These are phyloP conservation scores for Rhodotorula paludigena DNA, from an alignment of 768 basidiomycete genomes.

Conservation along the genomic window DNA sequence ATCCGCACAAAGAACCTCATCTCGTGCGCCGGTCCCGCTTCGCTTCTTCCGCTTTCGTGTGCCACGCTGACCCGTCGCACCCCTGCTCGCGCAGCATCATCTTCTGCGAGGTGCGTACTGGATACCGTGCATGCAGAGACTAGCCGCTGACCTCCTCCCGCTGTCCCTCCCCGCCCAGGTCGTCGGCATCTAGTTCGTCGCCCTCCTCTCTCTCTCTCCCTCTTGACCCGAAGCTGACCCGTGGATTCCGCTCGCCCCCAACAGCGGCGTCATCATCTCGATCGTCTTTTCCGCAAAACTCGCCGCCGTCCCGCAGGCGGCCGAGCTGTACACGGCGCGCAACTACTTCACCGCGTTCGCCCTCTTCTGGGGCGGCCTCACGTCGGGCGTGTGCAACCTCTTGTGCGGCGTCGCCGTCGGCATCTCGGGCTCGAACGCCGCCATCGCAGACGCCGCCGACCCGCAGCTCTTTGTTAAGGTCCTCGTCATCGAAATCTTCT, in stretches of 20 bases:
- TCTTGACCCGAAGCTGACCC: neutral
- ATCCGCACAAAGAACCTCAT: slow-evolving; percentile 97
- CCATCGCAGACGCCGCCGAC: slow-evolving; percentile 90
- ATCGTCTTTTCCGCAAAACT: slow-evolving; percentile 92
- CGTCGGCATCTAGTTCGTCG: slow-evolving; percentile 92
- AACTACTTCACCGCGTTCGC: slow-evolving; percentile 96
- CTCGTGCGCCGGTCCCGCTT: slow-evolving; percentile 58
- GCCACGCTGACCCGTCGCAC: neutral
- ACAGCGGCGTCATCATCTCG: slow-evolving; percentile 63
- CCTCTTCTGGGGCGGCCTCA: slow-evolving; percentile 94
- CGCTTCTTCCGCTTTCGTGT: neutral
- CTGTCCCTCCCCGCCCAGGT: slow-evolving; percentile 63
- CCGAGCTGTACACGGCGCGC: slow-evolving; percentile 69
- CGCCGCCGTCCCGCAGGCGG: slow-evolving; percentile 52
- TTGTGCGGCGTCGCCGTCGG: slow-evolving; percentile 92
- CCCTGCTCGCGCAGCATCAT: slow-evolving; percentile 71
- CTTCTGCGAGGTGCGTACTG: slow-evolving; percentile 70
- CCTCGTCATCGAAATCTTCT: slow-evolving; percentile 69
- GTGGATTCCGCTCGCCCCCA: no score
- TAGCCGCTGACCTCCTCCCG: no score
- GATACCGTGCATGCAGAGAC: no score
- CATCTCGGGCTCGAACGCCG: slow-evolving; percentile 90
- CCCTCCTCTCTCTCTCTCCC: neutral
- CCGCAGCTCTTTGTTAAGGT: slow-evolving; percentile 93
- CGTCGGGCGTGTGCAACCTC: slow-evolving; percentile 88